phyloP scores from a whole-genome alignment of 768 basidiomycete genomes.

The Hortiboletus flavorubellus region DNA sequence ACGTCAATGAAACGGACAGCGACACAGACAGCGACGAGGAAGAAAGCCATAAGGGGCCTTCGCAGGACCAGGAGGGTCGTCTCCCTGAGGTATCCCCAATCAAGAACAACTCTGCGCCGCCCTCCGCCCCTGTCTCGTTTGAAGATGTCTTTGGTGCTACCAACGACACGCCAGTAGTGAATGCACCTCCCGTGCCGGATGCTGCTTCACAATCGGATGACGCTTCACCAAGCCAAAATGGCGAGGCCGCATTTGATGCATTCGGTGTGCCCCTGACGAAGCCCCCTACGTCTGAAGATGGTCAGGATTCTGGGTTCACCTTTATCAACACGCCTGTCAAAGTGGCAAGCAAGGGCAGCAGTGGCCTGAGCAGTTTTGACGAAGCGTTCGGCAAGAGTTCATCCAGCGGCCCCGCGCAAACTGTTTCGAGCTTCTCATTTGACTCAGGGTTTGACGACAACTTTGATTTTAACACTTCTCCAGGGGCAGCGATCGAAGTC shows the following conservation, averaged over 20 bases:
- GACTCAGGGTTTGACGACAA: slow-evolving; percentile 62
- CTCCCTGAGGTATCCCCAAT: slow-evolving; percentile 12
- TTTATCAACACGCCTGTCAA: slow-evolving; percentile 17
- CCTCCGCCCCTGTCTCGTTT: slow-evolving; percentile 36
- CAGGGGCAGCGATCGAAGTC: slow-evolving; percentile 32
- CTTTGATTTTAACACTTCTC: slow-evolving; percentile 56
- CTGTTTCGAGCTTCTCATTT: slow-evolving; percentile 50
- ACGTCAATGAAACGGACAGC: slow-evolving; percentile 53
- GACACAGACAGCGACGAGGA: slow-evolving; percentile 48
- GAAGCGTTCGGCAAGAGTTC: slow-evolving; percentile 65
- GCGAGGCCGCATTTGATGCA: slow-evolving; percentile 31
- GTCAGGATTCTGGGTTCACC: slow-evolving; percentile 19
- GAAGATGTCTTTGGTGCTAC: slow-evolving; percentile 54
- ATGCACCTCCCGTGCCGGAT: slow-evolving; percentile 16
- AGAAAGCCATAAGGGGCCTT: slow-evolving; percentile 32
- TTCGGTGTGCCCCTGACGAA: slow-evolving; percentile 37
- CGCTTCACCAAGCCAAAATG: slow-evolving; percentile 13
- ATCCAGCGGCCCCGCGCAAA: slow-evolving; percentile 33
- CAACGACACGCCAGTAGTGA: slow-evolving; percentile 20
- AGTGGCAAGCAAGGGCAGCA: slow-evolving; percentile 14
- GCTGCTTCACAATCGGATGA: slow-evolving; percentile 18
- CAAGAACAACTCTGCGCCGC: slow-evolving; percentile 10
- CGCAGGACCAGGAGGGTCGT: slow-evolving; percentile 20
- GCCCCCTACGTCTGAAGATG: slow-evolving; percentile 16
- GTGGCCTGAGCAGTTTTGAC: slow-evolving; percentile 61